Evolutionary conservation across 2,329 filamentous ascomycete species (phyloP).

Genomic region (Didymella pinodella): DNA sequence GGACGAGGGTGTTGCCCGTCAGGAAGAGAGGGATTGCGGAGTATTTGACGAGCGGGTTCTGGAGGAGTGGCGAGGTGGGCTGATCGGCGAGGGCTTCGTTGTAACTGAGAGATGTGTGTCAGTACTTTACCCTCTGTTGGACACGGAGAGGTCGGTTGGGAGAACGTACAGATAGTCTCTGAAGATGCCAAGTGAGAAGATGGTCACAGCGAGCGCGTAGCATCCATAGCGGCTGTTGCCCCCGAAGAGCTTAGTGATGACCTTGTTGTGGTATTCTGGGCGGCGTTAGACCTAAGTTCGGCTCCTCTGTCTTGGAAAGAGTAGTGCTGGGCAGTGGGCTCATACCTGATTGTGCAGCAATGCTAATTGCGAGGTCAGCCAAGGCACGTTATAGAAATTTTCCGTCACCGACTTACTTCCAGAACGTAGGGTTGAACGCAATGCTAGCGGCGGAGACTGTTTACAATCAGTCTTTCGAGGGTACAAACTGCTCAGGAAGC

Average conservation of each 20-base stretch:
- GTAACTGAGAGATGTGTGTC: constrained; percentile 65
- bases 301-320: background rate
- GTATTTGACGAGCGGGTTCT: constrained; percentile 65
- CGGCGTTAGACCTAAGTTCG: constrained; percentile 12
- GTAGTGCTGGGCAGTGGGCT: constrained; percentile 21
- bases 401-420: constrained; percentile 73
- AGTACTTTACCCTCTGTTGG: background rate
- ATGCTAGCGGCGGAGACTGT: constrained; percentile 83
- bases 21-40: constrained; percentile 76
- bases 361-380: constrained; percentile 59
- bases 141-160: background rate
- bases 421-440: constrained; percentile 97
- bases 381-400: background rate
- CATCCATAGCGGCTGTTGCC: constrained; percentile 81
- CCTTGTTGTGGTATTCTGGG: constrained; percentile 87
- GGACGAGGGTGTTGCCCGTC: constrained; percentile 81
- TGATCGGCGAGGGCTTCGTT: constrained; percentile 80
- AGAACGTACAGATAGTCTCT: constrained; percentile 68
- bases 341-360: constrained; percentile 81
- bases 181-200: constrained; percentile 90
- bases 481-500: background rate
- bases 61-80: constrained; percentile 77
- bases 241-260: constrained; percentile 85
- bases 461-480: constrained; percentile 8
- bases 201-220: constrained; percentile 86